Evolutionary conservation across 2,329 filamentous ascomycete genomes (phyloP), one percentile per base, ranked within the genome.

Genomic region (Colletotrichum musae): DNA sequence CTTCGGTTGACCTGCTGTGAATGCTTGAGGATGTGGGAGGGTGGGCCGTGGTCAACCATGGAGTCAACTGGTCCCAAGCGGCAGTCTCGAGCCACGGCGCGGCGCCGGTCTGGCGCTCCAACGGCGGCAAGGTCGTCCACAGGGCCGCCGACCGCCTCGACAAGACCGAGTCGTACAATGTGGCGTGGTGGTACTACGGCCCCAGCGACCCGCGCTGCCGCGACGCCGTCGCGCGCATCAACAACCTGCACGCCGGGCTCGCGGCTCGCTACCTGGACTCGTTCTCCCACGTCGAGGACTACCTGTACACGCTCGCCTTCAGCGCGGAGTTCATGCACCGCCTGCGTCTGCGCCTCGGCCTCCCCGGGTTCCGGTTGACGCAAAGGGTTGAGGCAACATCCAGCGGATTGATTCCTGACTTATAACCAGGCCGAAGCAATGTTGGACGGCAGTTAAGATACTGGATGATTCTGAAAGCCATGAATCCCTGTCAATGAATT

Each of bases 271-370:
- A 56, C 10, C 50, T n/a, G 32, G 41, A 41, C n/a, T 16, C 21
- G 2, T 63, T 57, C 39, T 56, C 51, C 10, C 51, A 63, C 51
- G 56, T 56, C n/a, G 60, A 57, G 28, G 60, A 63, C 60, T 63
- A 63, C 26, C 13, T 63, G 16, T 63, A 63, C 51, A 48, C 51
- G 6, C 16, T 56, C 2, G 15, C 60, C 0, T 57, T 63, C 51
- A 56, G 51, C 51, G 41, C 60, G 1, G 51, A 50, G 2, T 41
- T 63, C 9, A 63, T 63, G 60, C 60, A 63, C 2, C 36, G 60
- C 3, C 18, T 63, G 15, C 41, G 60, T 6, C 6, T 63, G 13
- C 50, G 51, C 1, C 60, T 63, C 0, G 51, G 51, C 10, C 41
- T 63, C 1, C 36, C 39, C 1, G 60, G 41, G 1, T 56, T 63